Base-by-base conservation (phyloP, 148 eudicot species). In the Camellia sinensis region DNA sequence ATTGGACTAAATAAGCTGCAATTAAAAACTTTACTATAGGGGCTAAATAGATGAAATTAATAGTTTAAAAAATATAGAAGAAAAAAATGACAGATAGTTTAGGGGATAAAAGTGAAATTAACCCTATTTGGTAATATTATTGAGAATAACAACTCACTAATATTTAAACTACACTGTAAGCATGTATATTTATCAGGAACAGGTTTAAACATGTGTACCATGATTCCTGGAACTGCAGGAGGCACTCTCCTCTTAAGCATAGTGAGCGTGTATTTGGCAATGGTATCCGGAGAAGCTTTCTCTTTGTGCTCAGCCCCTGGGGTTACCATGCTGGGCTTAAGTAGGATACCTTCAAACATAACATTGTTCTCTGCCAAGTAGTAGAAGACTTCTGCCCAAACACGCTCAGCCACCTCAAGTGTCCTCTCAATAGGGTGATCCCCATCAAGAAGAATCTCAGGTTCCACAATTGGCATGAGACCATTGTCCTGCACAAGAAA, bases 301-400 rank as follows among this genome's bases (percentile, higher is more conserved):
- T 87, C 92, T 78, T 95, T 93, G 91, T 93, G 96, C 72, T 95
- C 98, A 62, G 98, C 98, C 52, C 98, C 98, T 46, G 98, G 97
- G 66, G 98, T 95, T 17, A 95, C 98, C 98, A 95, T 95, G 87
- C 98, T 93, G 63, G 98, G 97, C 86, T 95, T 95, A 45, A 95
- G 96, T 77, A 95, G 88, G 57, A 95, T 95, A 74, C 98, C 98
- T 84, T 95, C 98, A 79, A 89, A 93, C 63, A 80, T 54, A 83
- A 93, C 96, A 86, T 92, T 91, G 88, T 95, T 93, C 80, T 91
- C 88, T 44, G 98, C 96, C 84, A 93, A 84, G 90, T 91, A 95
- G 77, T 84, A 90, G 85, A 95, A 95, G 63, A 95, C 98, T 82
- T 95, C 97, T 57, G 98, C 87, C 98, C 98, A 95, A 63, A 95